A percentile compares a stretch with the other conserved stretches of the same genome.
Evolutionary conservation across 1,284 basidiomycete species (phyloP).

Genomic region (Volvariella surrecta): DNA sequence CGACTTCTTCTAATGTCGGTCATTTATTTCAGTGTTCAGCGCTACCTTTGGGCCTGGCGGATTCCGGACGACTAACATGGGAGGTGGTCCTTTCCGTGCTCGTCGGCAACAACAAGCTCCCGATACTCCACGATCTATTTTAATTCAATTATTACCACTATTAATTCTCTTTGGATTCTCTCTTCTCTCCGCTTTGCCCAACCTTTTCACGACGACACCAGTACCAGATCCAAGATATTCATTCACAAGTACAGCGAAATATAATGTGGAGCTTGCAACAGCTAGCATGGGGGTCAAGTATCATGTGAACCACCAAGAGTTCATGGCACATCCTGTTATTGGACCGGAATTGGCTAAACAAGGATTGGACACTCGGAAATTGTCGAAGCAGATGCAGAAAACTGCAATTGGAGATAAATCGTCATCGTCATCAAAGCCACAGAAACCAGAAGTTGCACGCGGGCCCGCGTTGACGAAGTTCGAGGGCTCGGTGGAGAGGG

Average conservation of each 20-base stretch:
- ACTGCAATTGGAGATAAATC: slow-evolving; percentile 8
- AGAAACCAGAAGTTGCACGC: slow-evolving; percentile 17
- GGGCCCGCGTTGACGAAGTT: slow-evolving; percentile 45
- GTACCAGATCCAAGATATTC: slow-evolving; percentile 78
- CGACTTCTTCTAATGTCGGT: slow-evolving; percentile 2
- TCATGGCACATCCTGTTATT: slow-evolving; percentile 69
- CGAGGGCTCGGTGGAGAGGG: slow-evolving; percentile 62
- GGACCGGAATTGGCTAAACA: slow-evolving; percentile 58
- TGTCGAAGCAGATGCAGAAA: slow-evolving; percentile 16
- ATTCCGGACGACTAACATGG: slow-evolving; percentile 59
- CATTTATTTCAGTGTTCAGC: slow-evolving; percentile 48
- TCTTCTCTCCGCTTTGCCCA: slow-evolving; percentile 78
- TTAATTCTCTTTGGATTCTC: slow-evolving; percentile 81
- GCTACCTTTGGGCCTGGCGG: slow-evolving; percentile 71
- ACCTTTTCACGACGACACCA: slow-evolving; percentile 55
- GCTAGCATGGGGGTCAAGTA: slow-evolving; percentile 68
- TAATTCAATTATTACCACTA: slow-evolving; percentile 84
- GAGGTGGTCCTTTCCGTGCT: slow-evolving; percentile 20
- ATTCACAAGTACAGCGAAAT: slow-evolving; percentile 55
- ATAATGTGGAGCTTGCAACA: slow-evolving; percentile 62
- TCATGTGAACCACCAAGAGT: slow-evolving; percentile 79
- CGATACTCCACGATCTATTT: slow-evolving; percentile 49
- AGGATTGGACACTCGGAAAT: slow-evolving; percentile 28
- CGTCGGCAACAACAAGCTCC: slow-evolving; percentile 21
- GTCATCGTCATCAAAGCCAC: too few species aligned